Base-by-base conservation (phyloP, 2,329 filamentous ascomycete species). In the Xylariaceae sp. region DNA sequence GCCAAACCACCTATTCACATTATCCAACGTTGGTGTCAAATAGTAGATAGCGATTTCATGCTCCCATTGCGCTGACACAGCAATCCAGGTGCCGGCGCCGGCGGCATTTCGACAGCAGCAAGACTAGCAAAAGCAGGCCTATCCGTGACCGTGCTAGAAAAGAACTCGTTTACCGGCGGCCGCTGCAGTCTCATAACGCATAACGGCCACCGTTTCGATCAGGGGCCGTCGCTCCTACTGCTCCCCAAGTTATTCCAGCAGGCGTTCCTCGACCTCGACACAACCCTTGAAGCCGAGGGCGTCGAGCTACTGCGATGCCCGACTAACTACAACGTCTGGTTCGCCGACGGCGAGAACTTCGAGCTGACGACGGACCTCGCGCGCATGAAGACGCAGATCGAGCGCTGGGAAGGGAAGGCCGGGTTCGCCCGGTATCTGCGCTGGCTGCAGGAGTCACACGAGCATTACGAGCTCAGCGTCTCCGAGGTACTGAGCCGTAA, bases 321-420 rank as follows among this genome's bases (percentile, higher is more conserved):
- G 47, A 85, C 85, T 1, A 91, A 90, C 67, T 90, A 91, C 74
- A 81, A 83, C 51, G 76, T 91, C 55, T 88, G 84, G 77, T 91
- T 89, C 66, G 75, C 81, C 13, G 87, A 89, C 67, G 83, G 82
- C 48, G 79, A 81, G 58, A 72, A 69, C 10, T 86, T 89, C 65
- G 75, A 80, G 57, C 73, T 88, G 26, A 84, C 81, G 4, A 85
- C 82, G n/a, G 85, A 90, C 65, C 73, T 87, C 37, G 75, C 80
- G n/a, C 73, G 75, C 45, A 89, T 90, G 86, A 88, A 88, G 68
- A 65, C 70, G 15, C 82, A 89, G 67, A 78, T 91, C 34, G 86
- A 89, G 74, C 78, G 78, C n/a, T 85, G 81, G 72, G 87, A 90
- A 64, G 87, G 87, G 8, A 83, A 80, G 52, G 83, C 81, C 44